These are phyloP conservation scores for Massariosphaeria phaeospora DNA, from an alignment of 495 filamentous ascomycete species.

Conservation along the genomic window DNA sequence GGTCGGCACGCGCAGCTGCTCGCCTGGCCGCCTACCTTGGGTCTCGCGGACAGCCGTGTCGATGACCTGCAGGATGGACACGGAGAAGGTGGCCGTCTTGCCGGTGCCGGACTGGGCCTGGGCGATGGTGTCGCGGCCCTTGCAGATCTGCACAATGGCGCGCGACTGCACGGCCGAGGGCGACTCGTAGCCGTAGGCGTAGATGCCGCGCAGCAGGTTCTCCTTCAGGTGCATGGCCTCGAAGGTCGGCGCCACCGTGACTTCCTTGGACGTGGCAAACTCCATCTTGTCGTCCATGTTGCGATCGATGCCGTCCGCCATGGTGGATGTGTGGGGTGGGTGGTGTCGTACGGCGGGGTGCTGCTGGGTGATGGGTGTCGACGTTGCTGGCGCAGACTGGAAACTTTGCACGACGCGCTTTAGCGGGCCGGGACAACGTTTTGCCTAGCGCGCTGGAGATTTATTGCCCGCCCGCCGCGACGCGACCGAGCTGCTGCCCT, in stretches of 20 bases:
- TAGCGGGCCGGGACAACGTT: too few species aligned
- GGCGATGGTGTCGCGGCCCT: slow-evolving; percentile 95
- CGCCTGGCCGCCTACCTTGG: slow-evolving; percentile 59
- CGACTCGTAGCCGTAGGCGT: slow-evolving; percentile 97
- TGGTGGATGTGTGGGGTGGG: slow-evolving; percentile 37
- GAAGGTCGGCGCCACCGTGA: slow-evolving; percentile 71
- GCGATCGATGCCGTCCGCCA: slow-evolving; percentile 94
- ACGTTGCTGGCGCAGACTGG: too few species aligned
- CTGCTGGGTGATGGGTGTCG: too few species aligned
- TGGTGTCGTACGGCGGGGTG: neutral
- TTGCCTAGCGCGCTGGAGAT: too few species aligned
- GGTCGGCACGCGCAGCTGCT: too few species aligned
- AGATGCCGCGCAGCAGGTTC: slow-evolving; percentile 92
- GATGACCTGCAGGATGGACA: slow-evolving; percentile 87
- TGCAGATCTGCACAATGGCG: slow-evolving; percentile 98
- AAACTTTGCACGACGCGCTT: too few species aligned
- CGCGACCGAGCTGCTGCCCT: too few species aligned
- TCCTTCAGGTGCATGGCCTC: slow-evolving; percentile 89
- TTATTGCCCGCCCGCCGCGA: too few species aligned
- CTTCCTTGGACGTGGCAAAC: slow-evolving; percentile 96
- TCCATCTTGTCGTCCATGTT: slow-evolving; percentile 93
- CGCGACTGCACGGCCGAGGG: slow-evolving; percentile 95
- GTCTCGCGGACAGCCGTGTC: slow-evolving; percentile 65
- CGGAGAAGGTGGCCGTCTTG: slow-evolving; percentile 98
- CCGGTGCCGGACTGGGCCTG: slow-evolving; percentile 99